Conservation (phyloP, 1,284 basidiomycete genomes). For the Tetrapyrgos nigripes region DNA sequence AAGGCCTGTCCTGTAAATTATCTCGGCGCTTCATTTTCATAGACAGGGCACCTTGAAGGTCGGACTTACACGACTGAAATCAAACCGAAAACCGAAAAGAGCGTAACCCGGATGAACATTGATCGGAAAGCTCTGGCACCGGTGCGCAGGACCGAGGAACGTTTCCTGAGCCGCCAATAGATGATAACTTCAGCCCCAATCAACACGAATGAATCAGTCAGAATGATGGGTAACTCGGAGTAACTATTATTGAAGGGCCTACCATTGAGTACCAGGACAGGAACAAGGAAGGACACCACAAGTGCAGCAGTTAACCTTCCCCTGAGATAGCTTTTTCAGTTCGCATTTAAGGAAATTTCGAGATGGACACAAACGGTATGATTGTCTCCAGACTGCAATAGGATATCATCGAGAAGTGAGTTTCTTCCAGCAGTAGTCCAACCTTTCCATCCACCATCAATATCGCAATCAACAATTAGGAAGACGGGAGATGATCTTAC, state of each 20-base stretch:
- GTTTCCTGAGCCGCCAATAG: neutral
- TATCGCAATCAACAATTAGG: neutral
- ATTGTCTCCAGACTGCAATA: conserved; percentile 3
- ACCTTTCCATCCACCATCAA: neutral
- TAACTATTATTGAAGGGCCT: too few species aligned
- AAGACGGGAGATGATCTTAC: neutral
- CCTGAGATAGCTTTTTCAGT: neutral
- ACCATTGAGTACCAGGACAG: conserved; percentile 8
- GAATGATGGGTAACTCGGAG: too few species aligned
- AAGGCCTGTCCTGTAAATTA: too few species aligned
- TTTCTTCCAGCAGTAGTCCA: neutral
- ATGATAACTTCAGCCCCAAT: conserved; percentile 2
- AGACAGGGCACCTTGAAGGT: too few species aligned
- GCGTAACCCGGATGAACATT: conserved; percentile 10
- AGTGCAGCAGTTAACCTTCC: conserved; percentile 2
- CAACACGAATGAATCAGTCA: too few species aligned
- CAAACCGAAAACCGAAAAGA: conserved; percentile 7
- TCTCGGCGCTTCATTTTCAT: too few species aligned
- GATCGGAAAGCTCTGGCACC: neutral
- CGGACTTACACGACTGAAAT: neutral
- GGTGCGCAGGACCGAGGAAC: neutral
- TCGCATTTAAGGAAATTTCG: neutral
- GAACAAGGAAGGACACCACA: neutral
- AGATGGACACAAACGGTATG: conserved; percentile 1
- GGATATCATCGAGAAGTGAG: neutral